Evolutionary conservation across 2,329 filamentous ascomycete genomes (phyloP).

Genomic region (Fusarium agapanthi): DNA sequence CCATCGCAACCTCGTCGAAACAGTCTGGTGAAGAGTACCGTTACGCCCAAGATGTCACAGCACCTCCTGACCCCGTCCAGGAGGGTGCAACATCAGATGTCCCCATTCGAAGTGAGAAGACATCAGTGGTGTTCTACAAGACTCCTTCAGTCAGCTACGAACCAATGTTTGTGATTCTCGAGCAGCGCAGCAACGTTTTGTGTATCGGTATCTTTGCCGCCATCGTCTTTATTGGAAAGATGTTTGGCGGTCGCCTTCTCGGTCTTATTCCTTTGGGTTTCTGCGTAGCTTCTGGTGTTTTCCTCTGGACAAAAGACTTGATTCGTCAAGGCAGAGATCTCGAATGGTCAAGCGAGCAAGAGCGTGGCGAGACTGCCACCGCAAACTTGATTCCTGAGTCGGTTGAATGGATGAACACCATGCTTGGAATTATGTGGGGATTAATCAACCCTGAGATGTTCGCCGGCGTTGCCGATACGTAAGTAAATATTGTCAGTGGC

Average conservation of each 20-base stretch:
- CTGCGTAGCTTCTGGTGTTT: constrained; percentile 80
- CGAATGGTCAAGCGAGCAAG: constrained; percentile 90
- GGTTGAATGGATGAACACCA: constrained; percentile 95
- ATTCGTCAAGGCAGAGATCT: constrained; percentile 81
- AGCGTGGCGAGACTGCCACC: constrained; percentile 84
- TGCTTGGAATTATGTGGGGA: constrained; percentile 85
- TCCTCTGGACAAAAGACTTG: constrained; percentile 89
- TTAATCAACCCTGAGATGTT: constrained; percentile 97
- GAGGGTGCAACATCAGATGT: constrained; percentile 89
- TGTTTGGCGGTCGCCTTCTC: constrained; percentile 80
- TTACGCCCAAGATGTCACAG: constrained; percentile 85
- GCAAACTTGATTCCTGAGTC: constrained; percentile 92
- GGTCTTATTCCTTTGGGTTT: constrained; percentile 78
- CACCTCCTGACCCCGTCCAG: constrained; percentile 86
- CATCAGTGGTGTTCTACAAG: constrained; percentile 94
- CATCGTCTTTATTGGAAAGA: constrained; percentile 79
- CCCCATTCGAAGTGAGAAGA: constrained; percentile 95
- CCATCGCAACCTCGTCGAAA: constrained; percentile 73
- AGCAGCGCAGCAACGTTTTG: constrained; percentile 76
- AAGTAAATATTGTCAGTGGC: constrained; percentile 22
- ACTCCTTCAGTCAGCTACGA: constrained; percentile 91
- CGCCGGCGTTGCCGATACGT: constrained; percentile 85
- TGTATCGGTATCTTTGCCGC: constrained; percentile 75
- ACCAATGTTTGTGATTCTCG: constrained; percentile 81
- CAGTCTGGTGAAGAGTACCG: constrained; percentile 85